Conservation (phyloP, 1,139 yeast genomes). For the Suhomyces bolitotheri region DNA sequence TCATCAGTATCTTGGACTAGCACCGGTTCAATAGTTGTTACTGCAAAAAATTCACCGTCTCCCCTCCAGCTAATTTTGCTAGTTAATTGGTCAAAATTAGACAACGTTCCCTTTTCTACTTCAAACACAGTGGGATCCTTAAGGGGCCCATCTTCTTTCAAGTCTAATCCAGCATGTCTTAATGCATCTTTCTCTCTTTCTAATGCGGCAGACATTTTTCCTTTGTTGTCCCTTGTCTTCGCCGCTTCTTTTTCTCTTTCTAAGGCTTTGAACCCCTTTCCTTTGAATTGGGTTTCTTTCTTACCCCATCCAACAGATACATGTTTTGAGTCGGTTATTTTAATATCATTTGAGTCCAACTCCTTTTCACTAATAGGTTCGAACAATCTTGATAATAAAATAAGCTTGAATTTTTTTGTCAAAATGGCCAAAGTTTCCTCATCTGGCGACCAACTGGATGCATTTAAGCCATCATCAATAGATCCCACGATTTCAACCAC, state of each 20-base stretch:
- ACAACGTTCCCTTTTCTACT: conserved; percentile 66
- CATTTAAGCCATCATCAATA: conserved; percentile 70
- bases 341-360: conserved; percentile 63
- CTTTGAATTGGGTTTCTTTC: conserved; percentile 94
- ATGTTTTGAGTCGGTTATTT: conserved; percentile 65
- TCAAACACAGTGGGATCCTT: conserved; percentile 92
- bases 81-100: conserved; percentile 49
- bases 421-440: conserved; percentile 79
- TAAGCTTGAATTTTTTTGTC: conserved; percentile 60
- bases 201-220: conserved; percentile 82
- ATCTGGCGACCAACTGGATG: conserved; percentile 89
- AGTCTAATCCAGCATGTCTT: conserved; percentile 66
- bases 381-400: conserved; percentile 71
- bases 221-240: conserved; percentile 61
- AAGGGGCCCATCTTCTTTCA: conserved; percentile 54
- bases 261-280: conserved; percentile 84
- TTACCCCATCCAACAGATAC: conserved; percentile 99
- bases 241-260: conserved; percentile 62
- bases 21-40: conserved; percentile 61
- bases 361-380: conserved; percentile 74
- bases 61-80: conserved; percentile 86
- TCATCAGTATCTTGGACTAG: conserved; percentile 43
- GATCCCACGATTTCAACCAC: conserved; percentile 78
- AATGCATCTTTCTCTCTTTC: conserved; percentile 63
- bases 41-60: conserved; percentile 81